Conservation (phyloP, 2,329 filamentous ascomycete genomes). For the Monosporascus sp. region DNA sequence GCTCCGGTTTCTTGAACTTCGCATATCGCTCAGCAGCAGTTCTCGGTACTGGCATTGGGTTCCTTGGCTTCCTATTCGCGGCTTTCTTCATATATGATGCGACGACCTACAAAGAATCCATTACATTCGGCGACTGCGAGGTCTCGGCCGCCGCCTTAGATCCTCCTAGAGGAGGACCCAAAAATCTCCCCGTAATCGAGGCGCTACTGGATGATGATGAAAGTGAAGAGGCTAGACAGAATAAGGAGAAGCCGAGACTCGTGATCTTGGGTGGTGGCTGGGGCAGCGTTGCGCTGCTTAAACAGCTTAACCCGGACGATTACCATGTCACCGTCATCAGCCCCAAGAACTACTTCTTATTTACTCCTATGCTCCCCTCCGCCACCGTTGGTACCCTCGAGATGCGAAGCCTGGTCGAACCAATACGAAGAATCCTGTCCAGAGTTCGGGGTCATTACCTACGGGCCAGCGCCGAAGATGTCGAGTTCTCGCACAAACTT, state of each 20-base stretch:
- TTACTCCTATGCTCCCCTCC: constrained; percentile 95
- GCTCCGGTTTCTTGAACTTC: constrained; percentile 49
- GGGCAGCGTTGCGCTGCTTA: constrained; percentile 88
- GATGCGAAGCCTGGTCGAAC: constrained; percentile 85
- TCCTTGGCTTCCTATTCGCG: constrained; percentile 64
- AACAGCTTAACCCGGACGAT: constrained; percentile 82
- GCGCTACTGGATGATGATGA: constrained; percentile 87
- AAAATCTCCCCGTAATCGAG: constrained; percentile 90
- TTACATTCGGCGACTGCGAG: constrained; percentile 63
- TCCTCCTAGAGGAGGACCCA: constrained; percentile 79
- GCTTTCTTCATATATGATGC: constrained; percentile 94
- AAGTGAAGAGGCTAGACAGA: constrained; percentile 58
- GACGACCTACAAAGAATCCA: constrained; percentile 75
- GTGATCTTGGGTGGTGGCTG: constrained; percentile 93
- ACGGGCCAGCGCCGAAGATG: constrained; percentile 77
- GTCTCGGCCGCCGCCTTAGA: constrained; percentile 81
- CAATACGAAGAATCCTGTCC: constrained; percentile 77
- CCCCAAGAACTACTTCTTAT: constrained; percentile 93
- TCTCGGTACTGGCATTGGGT: constrained; percentile 69
- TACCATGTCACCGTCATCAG: constrained; percentile 96
- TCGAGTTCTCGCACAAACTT: constrained; percentile 87
- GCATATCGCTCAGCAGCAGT: constrained; percentile 65
- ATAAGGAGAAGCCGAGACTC: constrained; percentile 85
- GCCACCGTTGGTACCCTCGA: constrained; percentile 95
- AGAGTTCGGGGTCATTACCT: constrained; percentile 83